Percentiles rank a stretch among this genome's conserved stretches.
phyloP scores from a whole-genome alignment of 345 rosid genomes.

The Citrus trifoliata region DNA sequence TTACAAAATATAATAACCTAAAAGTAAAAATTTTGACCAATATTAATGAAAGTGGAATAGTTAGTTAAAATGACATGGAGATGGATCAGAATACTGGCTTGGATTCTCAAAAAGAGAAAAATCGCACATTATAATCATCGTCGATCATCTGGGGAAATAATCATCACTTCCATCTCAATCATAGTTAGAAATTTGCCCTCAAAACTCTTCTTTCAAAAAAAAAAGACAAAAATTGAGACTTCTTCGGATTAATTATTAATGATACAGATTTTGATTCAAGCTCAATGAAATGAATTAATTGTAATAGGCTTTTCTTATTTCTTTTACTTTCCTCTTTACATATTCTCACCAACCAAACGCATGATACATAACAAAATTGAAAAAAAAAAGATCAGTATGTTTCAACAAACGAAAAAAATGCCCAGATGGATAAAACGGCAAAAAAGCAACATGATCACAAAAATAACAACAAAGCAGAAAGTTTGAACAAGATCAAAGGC shows the following conservation, averaged over 20 bases:
- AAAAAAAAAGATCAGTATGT: background rate
- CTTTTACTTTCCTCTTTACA: background rate
- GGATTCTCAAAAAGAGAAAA: slow-evolving; percentile 15
- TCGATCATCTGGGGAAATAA: slow-evolving; percentile 17
- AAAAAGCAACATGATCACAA: background rate
- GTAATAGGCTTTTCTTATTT: background rate
- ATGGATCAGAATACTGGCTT: slow-evolving; percentile 14
- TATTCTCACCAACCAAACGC: background rate
- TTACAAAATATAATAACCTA: background rate
- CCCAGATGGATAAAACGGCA: background rate
- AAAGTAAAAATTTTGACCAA: background rate
- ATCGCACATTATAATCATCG: slow-evolving; percentile 2
- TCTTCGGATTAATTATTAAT: too few relatives aligned
- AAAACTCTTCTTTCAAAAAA: too few relatives aligned
- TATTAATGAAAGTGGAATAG: background rate
- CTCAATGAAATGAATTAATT: background rate
- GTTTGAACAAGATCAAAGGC: background rate
- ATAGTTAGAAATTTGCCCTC: too few relatives aligned
- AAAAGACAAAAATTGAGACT: background rate
- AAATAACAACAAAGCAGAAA: background rate
- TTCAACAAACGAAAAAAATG: background rate
- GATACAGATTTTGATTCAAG: too few relatives aligned
- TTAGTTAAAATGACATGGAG: background rate
- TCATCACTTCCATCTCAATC: slow-evolving; percentile 12
- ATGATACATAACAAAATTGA: background rate